Percentiles rank a stretch among this genome's conserved stretches.
Evolutionary conservation across 2,329 filamentous ascomycete genomes (phyloP).

Genomic region (Hortaea sp.): DNA sequence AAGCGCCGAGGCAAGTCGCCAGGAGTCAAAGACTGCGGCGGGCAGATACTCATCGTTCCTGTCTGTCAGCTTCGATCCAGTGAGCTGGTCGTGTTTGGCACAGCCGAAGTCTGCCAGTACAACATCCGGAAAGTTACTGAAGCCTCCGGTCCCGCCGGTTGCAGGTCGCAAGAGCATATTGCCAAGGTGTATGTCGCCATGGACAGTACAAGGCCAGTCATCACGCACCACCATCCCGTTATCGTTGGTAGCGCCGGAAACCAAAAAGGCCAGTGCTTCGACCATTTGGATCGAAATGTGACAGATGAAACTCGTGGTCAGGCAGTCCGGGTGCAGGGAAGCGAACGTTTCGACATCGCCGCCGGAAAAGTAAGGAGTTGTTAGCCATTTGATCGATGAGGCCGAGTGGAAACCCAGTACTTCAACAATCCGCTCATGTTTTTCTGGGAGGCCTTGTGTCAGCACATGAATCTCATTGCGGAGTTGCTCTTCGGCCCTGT

Average conservation of each 20-base stretch:
- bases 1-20: neutral
- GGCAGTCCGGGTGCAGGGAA: neutral
- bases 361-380: neutral
- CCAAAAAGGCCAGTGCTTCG: neutral
- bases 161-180: neutral
- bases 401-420: neutral
- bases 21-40: neutral
- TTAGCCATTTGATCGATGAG: neutral
- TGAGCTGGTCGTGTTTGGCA: neutral
- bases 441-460: neutral
- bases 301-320: neutral
- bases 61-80: neutral
- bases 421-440: neutral
- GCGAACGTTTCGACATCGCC: neutral
- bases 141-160: neutral
- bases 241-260: neutral
- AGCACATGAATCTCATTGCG: neutral
- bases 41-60: neutral
- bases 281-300: neutral
- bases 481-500: neutral
- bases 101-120: slow-evolving; percentile 2
- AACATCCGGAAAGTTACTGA: neutral
- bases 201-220: neutral
- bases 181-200: neutral
- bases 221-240: neutral